Evolutionary conservation across 306 rosid genomes (phyloP), one percentile per base, ranked within the genome.

Genomic region (Astragalus membranaceus): DNA sequence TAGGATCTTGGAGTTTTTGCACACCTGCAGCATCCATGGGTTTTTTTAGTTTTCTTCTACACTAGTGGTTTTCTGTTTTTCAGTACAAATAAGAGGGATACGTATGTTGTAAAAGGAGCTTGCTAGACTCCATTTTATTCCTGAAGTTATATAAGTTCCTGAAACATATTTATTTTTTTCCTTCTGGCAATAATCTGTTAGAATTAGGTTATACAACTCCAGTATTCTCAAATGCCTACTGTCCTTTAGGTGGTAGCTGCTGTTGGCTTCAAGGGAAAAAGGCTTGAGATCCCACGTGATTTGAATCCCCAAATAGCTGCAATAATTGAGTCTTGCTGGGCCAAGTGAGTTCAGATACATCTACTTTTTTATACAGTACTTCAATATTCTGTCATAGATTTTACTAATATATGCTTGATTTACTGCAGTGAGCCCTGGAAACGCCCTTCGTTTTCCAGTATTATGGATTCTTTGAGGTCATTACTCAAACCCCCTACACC

Each of bases 281-380:
- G 99, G 79, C 99, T 86, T 29, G 97, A 95, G 73, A 95, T 95
- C 60, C 99, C 99, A 0, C 88, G 46, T 1, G 88, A 91, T 82
- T 69, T 91, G 85, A 91, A 88, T 78, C 91, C 95, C 62, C 88
- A 69, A 30, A 70, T 95, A 68, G 96, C 95, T 77, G 84, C 90
- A 23, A 53, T 95, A 65, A 95, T 95, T 58, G 97, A 89, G 79
- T 89, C 80, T 71, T 95, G 96, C 86, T 95, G 99, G 99, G 97
- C 96, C 56, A 85, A 86, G 99, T 95, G 82, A 83, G 97, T 85
- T 73, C 44, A 62, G 69, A 52, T 52, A 15, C 55, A 52, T 75
- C 26, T 10, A 44, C 44, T 43, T 23, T 54, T 58, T 5, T 56
- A 44, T 23, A 50, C 35, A 42, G 36, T 50, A 3, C 63, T 44